Evolutionary conservation across 768 basidiomycete species (phyloP).

Genomic region (Amanita rimosa): DNA sequence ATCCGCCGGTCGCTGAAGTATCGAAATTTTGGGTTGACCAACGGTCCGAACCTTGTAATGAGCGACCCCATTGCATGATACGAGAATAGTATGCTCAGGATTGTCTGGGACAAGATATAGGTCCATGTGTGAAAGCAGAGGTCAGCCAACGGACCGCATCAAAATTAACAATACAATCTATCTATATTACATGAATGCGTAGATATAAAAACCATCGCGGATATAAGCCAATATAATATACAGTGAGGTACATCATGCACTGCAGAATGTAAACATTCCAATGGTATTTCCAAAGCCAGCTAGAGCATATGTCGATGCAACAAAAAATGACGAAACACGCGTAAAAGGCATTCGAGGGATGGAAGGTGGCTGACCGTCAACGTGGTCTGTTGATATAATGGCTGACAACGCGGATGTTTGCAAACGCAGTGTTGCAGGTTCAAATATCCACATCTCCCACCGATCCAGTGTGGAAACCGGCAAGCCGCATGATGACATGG

Average conservation of each 20-base stretch:
- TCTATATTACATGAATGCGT: background rate
- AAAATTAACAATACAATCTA: background rate
- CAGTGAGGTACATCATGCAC: background rate
- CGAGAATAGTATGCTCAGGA: conserved; percentile 34
- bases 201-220: background rate
- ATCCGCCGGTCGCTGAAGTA: conserved; percentile 24
- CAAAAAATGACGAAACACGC: conserved; percentile 52
- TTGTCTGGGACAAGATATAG: conserved; percentile 42
- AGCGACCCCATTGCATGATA: conserved; percentile 37
- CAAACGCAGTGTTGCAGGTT: conserved; percentile 36
- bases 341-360: conserved; percentile 70
- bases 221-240: background rate
- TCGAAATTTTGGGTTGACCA: background rate
- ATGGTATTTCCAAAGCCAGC: conserved; percentile 77
- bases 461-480: conserved; percentile 58
- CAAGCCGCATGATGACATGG: conserved; percentile 29
- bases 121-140: conserved; percentile 24
- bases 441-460: conserved; percentile 80
- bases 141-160: background rate
- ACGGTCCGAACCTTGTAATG: conserved; percentile 37
- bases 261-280: conserved; percentile 31
- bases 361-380: background rate
- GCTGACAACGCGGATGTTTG: conserved; percentile 42
- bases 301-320: conserved; percentile 33
- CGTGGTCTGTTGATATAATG: background rate